These are phyloP conservation scores for Periconia digitata DNA, from an alignment of 2,329 filamentous ascomycete genomes.

Conservation along the genomic window DNA sequence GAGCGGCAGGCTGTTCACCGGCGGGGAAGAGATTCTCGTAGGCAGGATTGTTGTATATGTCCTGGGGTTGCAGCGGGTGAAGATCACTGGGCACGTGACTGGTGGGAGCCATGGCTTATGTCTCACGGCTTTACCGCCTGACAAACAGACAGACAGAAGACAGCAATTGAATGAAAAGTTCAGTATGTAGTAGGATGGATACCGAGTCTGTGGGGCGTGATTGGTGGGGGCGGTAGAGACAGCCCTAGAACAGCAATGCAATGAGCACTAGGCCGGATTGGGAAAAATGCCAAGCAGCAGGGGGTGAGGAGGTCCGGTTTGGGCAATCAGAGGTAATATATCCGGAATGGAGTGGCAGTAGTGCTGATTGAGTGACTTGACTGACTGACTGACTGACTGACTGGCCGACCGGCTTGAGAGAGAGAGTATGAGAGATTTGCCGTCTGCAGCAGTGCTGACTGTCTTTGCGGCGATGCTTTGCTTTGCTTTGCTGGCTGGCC, in stretches of 20 bases:
- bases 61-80: slow-evolving; percentile 32
- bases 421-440: no score
- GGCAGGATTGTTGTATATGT: slow-evolving; percentile 34
- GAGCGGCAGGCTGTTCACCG: slow-evolving; percentile 33
- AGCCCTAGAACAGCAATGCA: slow-evolving; percentile 28
- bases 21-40: slow-evolving; percentile 30
- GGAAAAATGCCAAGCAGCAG: slow-evolving; percentile 34
- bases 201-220: no score
- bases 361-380: slow-evolving; percentile 17
- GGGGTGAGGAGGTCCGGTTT: slow-evolving; percentile 26
- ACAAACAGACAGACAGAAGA: slow-evolving; percentile 11
- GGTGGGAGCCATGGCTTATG: slow-evolving; percentile 33
- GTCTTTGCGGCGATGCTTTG: no score
- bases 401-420: no score
- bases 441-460: no score
- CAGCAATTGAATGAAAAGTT: slow-evolving; percentile 27
- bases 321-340: slow-evolving; percentile 32
- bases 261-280: slow-evolving; percentile 36
- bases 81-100: slow-evolving; percentile 43
- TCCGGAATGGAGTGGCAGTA: slow-evolving; percentile 28
- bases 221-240: no score
- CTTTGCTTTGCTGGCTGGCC: slow-evolving; percentile 7
- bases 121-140: slow-evolving; percentile 6
- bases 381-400: slow-evolving; percentile 22
- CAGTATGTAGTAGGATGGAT: no score